Base-by-base conservation (phyloP, 176 grass and related monocot genomes). In the Juncus inflexus region DNA sequence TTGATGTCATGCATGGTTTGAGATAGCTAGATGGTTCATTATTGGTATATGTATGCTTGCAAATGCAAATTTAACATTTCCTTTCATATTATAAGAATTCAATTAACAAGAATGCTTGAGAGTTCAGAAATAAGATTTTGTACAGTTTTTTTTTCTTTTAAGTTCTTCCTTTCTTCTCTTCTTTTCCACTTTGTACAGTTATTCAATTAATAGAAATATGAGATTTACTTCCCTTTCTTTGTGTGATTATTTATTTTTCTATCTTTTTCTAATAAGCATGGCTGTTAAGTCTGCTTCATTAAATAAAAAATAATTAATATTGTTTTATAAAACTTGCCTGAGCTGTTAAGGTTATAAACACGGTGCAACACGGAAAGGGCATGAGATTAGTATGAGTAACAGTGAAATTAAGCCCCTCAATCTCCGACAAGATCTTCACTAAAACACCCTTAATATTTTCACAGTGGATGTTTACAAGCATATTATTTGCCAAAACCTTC, bases 361-460 rank as follows among this genome's bases (percentile, higher is more conserved):
- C 74, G 35, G 79, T 76, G 63, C 39, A 56, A 35, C 65, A 63
- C 0, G 67, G 75, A 64, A 90, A 90, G 1, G 87, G 79, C 79
- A 90, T 86, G 73, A 80, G 75, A 56, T 65, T 90, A 50, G 87
- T 83, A 72, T 86, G 75, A 8, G 87, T 90, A 62, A 90, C 78
- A 52, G 49, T 73, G 16, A 86, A 78, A 5, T 69, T 47, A 45
- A 84, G 72, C 52, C 76, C 50, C 77, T 91, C 81, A 35, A 91
- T 74, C 83, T 84, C 80, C 7, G 84, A 68, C 0, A 90, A 61
- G 58, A 91, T 38, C 66, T 73, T 81, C 61, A 91, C 84, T 61
- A 91, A 39, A 19, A 84, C 9, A 3, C 88, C 88, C 55, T 69
- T 67, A 1, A 64, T 12, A 50, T 60, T 84, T 39, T 69, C 37